These are phyloP conservation scores for Grammothele lineata DNA, from an alignment of 768 basidiomycete species.

Conservation along the genomic window DNA sequence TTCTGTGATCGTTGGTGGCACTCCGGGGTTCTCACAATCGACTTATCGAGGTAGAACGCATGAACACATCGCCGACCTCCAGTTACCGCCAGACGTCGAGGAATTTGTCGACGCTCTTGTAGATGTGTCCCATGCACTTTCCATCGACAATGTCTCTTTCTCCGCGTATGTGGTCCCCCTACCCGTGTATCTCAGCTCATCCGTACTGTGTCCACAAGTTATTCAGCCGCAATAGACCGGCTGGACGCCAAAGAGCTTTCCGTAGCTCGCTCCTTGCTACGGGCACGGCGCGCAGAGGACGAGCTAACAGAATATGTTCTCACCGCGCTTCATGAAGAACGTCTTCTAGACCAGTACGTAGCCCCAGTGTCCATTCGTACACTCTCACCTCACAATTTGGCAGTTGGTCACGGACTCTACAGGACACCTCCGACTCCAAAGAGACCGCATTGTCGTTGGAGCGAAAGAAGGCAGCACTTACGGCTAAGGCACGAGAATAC, in stretches of 20 bases:
- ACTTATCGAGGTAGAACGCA: not conserved
- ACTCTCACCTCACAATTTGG: too few relatives aligned
- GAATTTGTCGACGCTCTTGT: conserved; percentile 1
- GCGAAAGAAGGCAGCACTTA: conserved; percentile 36
- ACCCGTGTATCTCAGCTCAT: too few relatives aligned
- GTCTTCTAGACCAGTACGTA: conserved; percentile 35
- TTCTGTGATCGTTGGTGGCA: too few relatives aligned
- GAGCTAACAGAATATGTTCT: conserved; percentile 35
- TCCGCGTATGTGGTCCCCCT: conserved; percentile 3
- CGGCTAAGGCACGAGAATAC: conserved; percentile 45
- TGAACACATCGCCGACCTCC: not conserved
- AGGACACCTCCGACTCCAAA: conserved; percentile 18
- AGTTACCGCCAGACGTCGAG: conserved; percentile 1
- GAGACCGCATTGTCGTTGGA: conserved; percentile 32
- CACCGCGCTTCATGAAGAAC: conserved; percentile 31
- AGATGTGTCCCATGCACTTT: conserved; percentile 14
- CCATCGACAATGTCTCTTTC: conserved; percentile 13
- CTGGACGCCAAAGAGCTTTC: conserved; percentile 33
- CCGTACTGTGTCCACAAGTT: conserved; percentile 24
- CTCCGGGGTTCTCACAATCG: too few relatives aligned
- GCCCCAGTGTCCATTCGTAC: too few relatives aligned
- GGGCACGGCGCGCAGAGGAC: conserved; percentile 32
- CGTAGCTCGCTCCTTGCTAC: conserved; percentile 30
- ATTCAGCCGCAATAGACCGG: conserved; percentile 32
- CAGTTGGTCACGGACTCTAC: conserved; percentile 11